Evolutionary conservation across 108 stramenopile species (phyloP).

Genomic region (Conticribra guillardii): DNA sequence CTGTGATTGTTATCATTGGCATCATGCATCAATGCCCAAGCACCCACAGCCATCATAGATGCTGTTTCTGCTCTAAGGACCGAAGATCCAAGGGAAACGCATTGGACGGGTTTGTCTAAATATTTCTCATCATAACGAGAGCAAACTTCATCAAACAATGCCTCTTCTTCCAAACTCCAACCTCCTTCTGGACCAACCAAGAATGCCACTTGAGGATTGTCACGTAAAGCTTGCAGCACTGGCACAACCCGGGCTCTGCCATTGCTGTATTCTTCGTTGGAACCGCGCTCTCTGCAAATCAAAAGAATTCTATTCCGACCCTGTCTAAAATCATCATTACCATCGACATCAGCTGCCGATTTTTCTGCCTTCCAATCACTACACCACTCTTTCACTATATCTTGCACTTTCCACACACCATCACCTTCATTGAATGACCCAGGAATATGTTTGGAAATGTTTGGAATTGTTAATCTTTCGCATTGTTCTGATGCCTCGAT

Average conservation of each 20-base stretch:
- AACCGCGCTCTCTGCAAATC: conserved; percentile 71
- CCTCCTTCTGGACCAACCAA: conserved; percentile 88
- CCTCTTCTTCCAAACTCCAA: conserved; percentile 76
- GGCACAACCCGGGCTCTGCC: conserved; percentile 33
- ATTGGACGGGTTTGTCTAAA: conserved; percentile 32
- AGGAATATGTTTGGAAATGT: conserved; percentile 13
- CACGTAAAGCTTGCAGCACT: conserved; percentile 53
- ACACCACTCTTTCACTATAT: conserved; percentile 33
- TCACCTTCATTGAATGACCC: not conserved
- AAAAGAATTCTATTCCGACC: conserved; percentile 30
- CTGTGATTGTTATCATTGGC: too few species aligned
- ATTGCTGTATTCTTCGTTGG: conserved; percentile 6
- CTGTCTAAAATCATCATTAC: not conserved
- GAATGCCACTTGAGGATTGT: conserved; percentile 47
- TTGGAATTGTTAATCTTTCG: conserved; percentile 76
- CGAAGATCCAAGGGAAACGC: conserved; percentile 68
- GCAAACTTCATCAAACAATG: conserved; percentile 45
- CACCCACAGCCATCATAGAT: conserved; percentile 63
- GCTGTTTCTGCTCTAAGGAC: conserved; percentile 86
- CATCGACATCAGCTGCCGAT: too few species aligned
- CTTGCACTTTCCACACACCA: conserved; percentile 16
- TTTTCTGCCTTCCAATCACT: conserved; percentile 1
- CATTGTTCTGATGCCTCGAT: conserved; percentile 87
- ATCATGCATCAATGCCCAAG: conserved; percentile 46
- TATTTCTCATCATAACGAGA: conserved; percentile 7